Conservation (phyloP, 345 rosid genomes). For the Gossypium stocksii region DNA sequence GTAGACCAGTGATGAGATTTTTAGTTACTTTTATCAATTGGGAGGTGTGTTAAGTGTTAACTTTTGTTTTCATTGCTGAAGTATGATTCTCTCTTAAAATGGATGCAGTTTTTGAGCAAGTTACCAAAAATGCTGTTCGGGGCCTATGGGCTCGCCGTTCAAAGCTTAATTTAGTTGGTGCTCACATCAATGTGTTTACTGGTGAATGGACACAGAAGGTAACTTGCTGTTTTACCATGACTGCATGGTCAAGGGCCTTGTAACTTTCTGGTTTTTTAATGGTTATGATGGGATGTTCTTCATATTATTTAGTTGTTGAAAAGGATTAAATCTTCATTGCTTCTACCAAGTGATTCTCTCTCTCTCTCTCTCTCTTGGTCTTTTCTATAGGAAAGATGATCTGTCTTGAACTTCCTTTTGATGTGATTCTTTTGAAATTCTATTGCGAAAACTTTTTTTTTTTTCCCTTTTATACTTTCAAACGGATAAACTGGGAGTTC, state of each 20-base stretch:
- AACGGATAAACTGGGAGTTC: background rate
- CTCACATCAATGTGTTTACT: slow-evolving; percentile 97
- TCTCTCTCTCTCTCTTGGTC: background rate
- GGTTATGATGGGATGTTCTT: background rate
- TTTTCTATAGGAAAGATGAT: background rate
- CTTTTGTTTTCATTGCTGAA: background rate
- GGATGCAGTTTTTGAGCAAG: slow-evolving; percentile 82
- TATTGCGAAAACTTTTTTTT: background rate
- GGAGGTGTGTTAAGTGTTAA: background rate
- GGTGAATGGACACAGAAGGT: slow-evolving; percentile 99
- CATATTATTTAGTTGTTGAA: background rate
- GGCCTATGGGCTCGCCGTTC: slow-evolving; percentile 98
- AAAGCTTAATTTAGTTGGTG: slow-evolving; percentile 86
- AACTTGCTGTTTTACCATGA: slow-evolving; percentile 16
- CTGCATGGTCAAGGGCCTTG: background rate
- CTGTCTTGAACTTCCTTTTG: background rate
- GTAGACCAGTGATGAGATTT: background rate
- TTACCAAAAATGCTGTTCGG: slow-evolving; percentile 84
- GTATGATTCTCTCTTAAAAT: slow-evolving; percentile 7
- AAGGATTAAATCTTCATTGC: background rate
- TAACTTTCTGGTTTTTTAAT: background rate
- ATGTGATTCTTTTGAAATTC: background rate
- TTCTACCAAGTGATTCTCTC: background rate
- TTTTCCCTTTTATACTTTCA: background rate
- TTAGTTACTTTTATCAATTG: background rate